A percentile compares a stretch with the other conserved stretches of the same genome.
Evolutionary conservation across 805 yeast species (phyloP).

Genomic region (Saccharomycodes ludwigii): DNA sequence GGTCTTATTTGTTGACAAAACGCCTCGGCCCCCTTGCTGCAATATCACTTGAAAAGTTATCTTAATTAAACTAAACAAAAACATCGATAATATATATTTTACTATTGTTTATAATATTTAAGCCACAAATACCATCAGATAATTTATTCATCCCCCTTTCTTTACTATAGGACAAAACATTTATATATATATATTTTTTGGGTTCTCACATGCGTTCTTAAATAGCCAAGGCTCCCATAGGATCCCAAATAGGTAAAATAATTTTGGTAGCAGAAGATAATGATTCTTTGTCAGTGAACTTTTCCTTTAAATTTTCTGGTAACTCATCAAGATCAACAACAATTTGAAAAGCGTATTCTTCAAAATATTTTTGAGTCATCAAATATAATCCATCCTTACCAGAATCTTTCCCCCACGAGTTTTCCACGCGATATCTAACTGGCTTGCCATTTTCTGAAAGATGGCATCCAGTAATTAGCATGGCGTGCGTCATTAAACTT

Average conservation of each 20-base stretch:
- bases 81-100: too few relatives aligned
- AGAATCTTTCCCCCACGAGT: slow-evolving; percentile 62
- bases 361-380: slow-evolving; percentile 64
- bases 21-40: too few relatives aligned
- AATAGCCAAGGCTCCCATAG: slow-evolving; percentile 62
- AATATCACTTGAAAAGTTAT: too few relatives aligned
- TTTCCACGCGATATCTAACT: slow-evolving; percentile 59
- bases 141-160: too few relatives aligned
- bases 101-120: not conserved
- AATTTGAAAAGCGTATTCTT: slow-evolving; percentile 63
- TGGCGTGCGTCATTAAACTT: slow-evolving; percentile 82
- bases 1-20: too few relatives aligned
- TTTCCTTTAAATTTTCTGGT: slow-evolving; percentile 26
- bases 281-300: slow-evolving; percentile 23
- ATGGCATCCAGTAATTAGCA: slow-evolving; percentile 76
- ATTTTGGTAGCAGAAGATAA: slow-evolving; percentile 41
- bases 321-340: slow-evolving; percentile 46
- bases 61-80: too few relatives aligned
- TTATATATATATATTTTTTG: too few relatives aligned
- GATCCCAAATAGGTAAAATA: slow-evolving; percentile 66
- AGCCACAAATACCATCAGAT: not conserved
- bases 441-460: slow-evolving; percentile 51
- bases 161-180: not conserved
- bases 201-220: slow-evolving; percentile 2
- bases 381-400: slow-evolving; percentile 59